Evolutionary conservation across 257 asterid genomes (phyloP), one percentile per base, ranked within the genome.

Genomic region (Nicotiana benthamiana): DNA sequence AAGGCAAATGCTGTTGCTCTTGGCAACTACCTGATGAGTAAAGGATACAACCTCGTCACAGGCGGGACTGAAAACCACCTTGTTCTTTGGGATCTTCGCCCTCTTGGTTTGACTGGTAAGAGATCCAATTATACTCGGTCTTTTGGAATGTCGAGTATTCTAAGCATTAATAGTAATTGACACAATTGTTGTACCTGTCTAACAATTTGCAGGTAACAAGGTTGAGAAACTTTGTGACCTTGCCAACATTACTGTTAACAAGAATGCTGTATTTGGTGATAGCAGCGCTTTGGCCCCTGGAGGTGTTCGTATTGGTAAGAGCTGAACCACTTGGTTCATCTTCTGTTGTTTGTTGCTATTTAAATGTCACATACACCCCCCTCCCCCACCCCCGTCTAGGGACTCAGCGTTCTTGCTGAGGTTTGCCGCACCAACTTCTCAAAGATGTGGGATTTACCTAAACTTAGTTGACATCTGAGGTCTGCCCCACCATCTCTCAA

Each of bases 221-320:
- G 97, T 92, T 40, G 99, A 95, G 93, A 95, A 95, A 80, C 94
- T 95, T 53, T 95, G 99, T 62, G 99, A 95, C 82, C 89, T 93
- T 36, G 91, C 95, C 92, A 89, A 90, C 88, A 95, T 95, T 83
- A 93, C 99, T 72, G 97, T 95, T 16, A 95, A 95, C 92, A 95
- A 93, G 92, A 95, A 95, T 82, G 99, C 99, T 53, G 98, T 93
- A 57, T 95, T 95, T 84, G 98, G 99, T 80, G 99, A 95, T 89
- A 95, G 99, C 91, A 93, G 98, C 82, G 99, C 98, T 16, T 87
- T 95, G 84, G 92, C 98, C 75, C 99, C 99, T 62, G 99, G 99
- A 84, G 98, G 98, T 16, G 99, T 95, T 89, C 99, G 98, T 85
- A 90, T 95, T 30, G 99, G 99, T 93, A 90, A 89, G 92, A 77